Evolutionary conservation across 352 stramenopile species (phyloP).

Genomic region (Phytophthora fragariae): DNA sequence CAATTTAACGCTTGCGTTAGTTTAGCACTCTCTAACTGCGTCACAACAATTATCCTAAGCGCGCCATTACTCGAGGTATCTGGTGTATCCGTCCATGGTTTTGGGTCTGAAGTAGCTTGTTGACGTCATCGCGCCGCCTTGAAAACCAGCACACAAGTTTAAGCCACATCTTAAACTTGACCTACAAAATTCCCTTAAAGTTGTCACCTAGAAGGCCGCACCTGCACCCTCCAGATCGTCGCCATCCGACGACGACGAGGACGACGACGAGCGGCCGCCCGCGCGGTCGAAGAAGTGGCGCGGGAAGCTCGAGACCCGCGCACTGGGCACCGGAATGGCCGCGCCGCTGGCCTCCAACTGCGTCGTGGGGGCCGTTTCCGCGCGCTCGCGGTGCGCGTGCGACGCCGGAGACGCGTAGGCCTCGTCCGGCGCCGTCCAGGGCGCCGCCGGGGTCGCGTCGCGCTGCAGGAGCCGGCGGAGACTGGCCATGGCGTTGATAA

Average conservation of each 20-base stretch:
- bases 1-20: too few relatives aligned
- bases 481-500: background rate
- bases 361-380: slow-evolving; percentile 37
- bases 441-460: slow-evolving; percentile 28
- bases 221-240: slow-evolving; percentile 33
- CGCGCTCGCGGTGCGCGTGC: slow-evolving; percentile 37
- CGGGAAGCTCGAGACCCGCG: slow-evolving; percentile 34
- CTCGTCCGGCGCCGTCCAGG: slow-evolving; percentile 5
- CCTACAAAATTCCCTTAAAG: too few relatives aligned
- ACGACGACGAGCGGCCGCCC: slow-evolving; percentile 36
- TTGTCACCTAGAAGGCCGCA: background rate
- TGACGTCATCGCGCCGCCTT: slow-evolving; percentile 41
- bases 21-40: too few relatives aligned
- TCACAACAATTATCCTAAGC: background rate
- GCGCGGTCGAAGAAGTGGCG: slow-evolving; percentile 38
- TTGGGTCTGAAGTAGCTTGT: slow-evolving; percentile 71
- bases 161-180: too few relatives aligned
- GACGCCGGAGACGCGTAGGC: slow-evolving; percentile 20
- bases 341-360: slow-evolving; percentile 16
- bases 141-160: too few relatives aligned
- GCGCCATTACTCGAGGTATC: slow-evolving; percentile 64
- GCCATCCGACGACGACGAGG: slow-evolving; percentile 33
- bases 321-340: slow-evolving; percentile 25
- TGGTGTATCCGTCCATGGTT: slow-evolving; percentile 66
- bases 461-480: slow-evolving; percentile 11